Conservation (phyloP, 441 rosid genomes). For the Adansonia grandidieri region DNA sequence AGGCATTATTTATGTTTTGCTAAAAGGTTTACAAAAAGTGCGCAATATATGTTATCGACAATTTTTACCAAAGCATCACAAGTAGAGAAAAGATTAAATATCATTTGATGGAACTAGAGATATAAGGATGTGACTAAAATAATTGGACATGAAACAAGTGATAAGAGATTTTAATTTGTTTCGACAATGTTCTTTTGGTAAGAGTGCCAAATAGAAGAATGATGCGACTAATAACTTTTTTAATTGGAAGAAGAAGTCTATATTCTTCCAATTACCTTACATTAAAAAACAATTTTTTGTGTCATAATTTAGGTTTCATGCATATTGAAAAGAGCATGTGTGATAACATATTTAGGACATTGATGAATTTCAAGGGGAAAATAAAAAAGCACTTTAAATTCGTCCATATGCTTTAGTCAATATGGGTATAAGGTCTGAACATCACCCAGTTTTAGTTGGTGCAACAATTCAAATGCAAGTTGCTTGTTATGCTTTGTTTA, state of each 20-base stretch:
- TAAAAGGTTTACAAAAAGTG: not conserved
- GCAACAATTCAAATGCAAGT: not conserved
- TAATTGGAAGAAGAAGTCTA: conserved; percentile 7
- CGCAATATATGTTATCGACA: not conserved
- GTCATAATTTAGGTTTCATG: conserved; percentile 12
- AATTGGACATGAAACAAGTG: not conserved
- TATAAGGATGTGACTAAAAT: not conserved
- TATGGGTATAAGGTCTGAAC: not conserved
- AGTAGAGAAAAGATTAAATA: not conserved
- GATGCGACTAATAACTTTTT: not conserved
- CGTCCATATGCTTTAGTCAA: not conserved
- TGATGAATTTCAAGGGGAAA: conserved; percentile 3
- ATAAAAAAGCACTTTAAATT: not conserved
- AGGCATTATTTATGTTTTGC: too few relatives aligned
- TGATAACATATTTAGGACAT: not conserved
- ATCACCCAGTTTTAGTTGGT: not conserved
- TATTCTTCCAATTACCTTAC: not conserved
- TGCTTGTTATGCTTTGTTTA: not conserved
- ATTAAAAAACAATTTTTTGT: not conserved
- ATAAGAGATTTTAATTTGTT: not conserved
- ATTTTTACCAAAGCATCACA: not conserved
- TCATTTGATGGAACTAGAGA: not conserved
- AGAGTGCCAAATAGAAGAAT: not conserved
- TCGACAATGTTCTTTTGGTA: not conserved
- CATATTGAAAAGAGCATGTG: conserved; percentile 5